These are phyloP conservation scores for Cavenderia fasciculata DNA, from an alignment of 78 protist genomes.

Conservation along the genomic window DNA sequence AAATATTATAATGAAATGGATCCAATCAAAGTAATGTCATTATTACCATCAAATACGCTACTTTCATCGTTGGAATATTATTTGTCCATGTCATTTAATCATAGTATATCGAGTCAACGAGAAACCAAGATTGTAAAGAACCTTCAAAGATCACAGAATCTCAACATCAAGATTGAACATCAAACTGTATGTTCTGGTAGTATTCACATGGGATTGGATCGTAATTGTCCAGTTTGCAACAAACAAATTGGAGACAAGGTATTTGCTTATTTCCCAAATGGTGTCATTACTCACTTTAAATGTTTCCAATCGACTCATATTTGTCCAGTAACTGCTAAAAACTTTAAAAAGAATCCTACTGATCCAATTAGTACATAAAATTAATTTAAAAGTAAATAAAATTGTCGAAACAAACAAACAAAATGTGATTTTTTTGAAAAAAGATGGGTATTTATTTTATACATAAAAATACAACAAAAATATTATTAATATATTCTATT, in stretches of 20 bases:
- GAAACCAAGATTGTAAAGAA: conserved; percentile 61
- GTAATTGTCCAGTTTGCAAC: conserved; percentile 53
- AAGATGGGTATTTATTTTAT: no score
- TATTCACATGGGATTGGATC: not conserved
- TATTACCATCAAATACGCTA: conserved; percentile 26
- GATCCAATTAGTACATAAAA: conserved; percentile 33
- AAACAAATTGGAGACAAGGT: conserved; percentile 65
- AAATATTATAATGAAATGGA: conserved; percentile 60
- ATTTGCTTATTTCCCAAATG: conserved; percentile 69
- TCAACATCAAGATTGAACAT: conserved; percentile 12
- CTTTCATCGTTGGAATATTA: not conserved
- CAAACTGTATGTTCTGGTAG: conserved; percentile 4
- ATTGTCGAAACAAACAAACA: no score
- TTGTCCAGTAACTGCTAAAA: conserved; percentile 28
- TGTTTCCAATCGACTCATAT: conserved; percentile 31
- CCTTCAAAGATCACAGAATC: conserved; percentile 27
- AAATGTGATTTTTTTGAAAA: no score
- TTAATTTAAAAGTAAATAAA: not conserved
- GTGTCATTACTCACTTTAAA: conserved; percentile 49
- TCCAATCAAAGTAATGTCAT: conserved; percentile 46
- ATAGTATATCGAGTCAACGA: conserved; percentile 31
- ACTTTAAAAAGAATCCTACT: conserved; percentile 39
- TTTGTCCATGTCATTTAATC: conserved; percentile 7
- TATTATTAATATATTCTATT: no score
- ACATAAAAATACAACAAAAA: no score